These are phyloP conservation scores for Chaetothyriales sp. DNA, from an alignment of 2,329 filamentous ascomycete genomes.

Conservation along the genomic window DNA sequence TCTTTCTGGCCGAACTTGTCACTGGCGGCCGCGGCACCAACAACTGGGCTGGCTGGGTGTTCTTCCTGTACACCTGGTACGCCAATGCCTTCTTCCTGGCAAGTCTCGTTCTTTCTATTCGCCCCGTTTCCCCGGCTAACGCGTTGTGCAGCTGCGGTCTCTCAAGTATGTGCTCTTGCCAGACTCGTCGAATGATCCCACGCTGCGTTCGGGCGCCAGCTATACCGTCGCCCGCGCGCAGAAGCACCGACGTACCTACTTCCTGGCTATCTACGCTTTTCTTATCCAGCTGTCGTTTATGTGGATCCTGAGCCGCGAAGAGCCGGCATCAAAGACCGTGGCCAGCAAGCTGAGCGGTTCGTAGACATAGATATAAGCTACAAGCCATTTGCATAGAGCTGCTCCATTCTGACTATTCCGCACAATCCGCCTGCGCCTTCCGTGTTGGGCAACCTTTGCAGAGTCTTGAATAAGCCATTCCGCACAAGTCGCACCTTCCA, in stretches of 20 bases:
- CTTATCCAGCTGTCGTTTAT: slow-evolving; percentile 89
- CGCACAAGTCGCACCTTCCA: no score
- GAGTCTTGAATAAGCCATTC: no score
- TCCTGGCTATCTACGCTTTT: slow-evolving; percentile 89
- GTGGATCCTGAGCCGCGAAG: slow-evolving; percentile 57
- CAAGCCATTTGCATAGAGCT: neutral
- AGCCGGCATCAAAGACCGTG: slow-evolving; percentile 25
- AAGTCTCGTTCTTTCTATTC: slow-evolving; percentile 24
- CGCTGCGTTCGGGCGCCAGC: slow-evolving; percentile 43
- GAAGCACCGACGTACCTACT: slow-evolving; percentile 76
- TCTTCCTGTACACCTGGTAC: slow-evolving; percentile 83
- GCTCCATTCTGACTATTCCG: no score
- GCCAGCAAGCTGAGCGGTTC: slow-evolving; percentile 4
- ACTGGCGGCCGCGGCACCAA: slow-evolving; percentile 71
- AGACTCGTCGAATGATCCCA: slow-evolving; percentile 55
- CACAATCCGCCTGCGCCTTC: no score
- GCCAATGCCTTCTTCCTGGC: slow-evolving; percentile 94
- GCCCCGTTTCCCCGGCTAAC: slow-evolving; percentile 1
- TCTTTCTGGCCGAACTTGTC: slow-evolving; percentile 63
- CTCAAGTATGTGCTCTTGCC: slow-evolving; percentile 91
- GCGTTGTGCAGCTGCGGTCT: slow-evolving; percentile 58
- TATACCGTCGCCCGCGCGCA: slow-evolving; percentile 70
- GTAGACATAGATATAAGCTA: neutral
- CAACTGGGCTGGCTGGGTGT: slow-evolving; percentile 73
- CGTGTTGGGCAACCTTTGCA: no score